Evolutionary conservation across 73 alveolate genomes (phyloP), one percentile per base, ranked within the genome.

Genomic region (Uronychia binucleata): DNA sequence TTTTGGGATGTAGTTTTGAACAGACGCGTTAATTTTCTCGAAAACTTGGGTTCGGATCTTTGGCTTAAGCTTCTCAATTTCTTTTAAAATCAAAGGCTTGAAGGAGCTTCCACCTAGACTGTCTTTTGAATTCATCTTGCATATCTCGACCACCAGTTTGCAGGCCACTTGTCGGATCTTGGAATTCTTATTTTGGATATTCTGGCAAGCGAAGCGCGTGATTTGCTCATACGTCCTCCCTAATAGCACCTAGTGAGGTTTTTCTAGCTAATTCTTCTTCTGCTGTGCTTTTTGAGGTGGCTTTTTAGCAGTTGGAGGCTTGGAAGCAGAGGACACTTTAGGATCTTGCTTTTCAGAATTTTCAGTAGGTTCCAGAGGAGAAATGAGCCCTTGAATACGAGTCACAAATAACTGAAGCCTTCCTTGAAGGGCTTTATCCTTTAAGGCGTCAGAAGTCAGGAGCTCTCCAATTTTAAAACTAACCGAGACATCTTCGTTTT

Each of bases 221-320:
- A 83, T 32, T 26, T 83, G 58, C 34, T 75, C 90, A 30, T 83
- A 83, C 33, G 75, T 83, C n/a, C 58, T 31, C 1, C 90, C 90
- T 0, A 83, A n/a, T 26, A 83, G 31, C 32, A 83, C 28, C 46
- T 83, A 34, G 75, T 83, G 90, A 1, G 90, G 85, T 31, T 35
- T 74, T 11, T 46, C 35, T 29, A 59, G 58, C 28, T 35, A 5
- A 11, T 46, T 46, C 19, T 46, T 5, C 67, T 46, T 46, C 67
- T 19, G 19, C 19, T 46, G 67, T 46, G 5, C 19, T 46, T 46
- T 46, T 11, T 5, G 67, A 46, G 5, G 67, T 46, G 67, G n/a
- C 19, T 11, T n/a, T n/a, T n/a, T n/a, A n/a, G n/a, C n/a, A n/a
- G n/a, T n/a, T 46, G 67, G 67, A 19, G 67, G 67, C 67, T 46